Evolutionary conservation across 257 asterid genomes (phyloP), one percentile per base, ranked within the genome.

Genomic region (Forsythia viridissima): DNA sequence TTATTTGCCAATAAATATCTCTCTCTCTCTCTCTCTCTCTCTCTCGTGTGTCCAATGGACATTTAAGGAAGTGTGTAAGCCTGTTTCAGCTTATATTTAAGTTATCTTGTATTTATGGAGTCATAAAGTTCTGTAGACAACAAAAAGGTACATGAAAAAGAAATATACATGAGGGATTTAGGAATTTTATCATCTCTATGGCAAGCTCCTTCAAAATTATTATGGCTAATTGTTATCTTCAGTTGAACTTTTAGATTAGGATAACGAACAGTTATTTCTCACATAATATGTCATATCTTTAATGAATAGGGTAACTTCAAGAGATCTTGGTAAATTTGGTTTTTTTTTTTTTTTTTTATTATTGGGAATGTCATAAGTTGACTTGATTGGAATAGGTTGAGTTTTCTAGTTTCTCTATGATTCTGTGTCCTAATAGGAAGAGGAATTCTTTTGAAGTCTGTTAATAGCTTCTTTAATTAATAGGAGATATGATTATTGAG

Each of bases 401-500:
- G 13, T 44, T 44, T 44, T 44, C 15, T 11, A 9, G 11, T 12
- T 44, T 44, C 51, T 65, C 40, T 18, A 30, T 37, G 13, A 8
- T 37, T 65, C 70, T 65, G 15, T 65, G 21, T 65, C 70, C 40
- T 65, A 37, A 44, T 65, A 65, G 20, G 70, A 65, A 65, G 9
- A 44, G 70, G n/a, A 34, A 13, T 9, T 34, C 16, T 10, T 36
- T 13, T 36, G 43, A 67, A 34, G 40, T 67, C 43, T 3, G 18
- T 37, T 3, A 36, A 4, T 67, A 10, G 18, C n/a, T 12, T 3
- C 40, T 67, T 37, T 13, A 16, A 11, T 42, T 42, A 40, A 71
- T 71, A 4, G 20, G 75, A n/a, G 3, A 71, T 71, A 34, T 40
- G 75, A 71, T n/a, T 71, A 70, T 70, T 20, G 75, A 20, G 75